Base-by-base conservation (phyloP, 73 alveolate genomes). In the Paramecium biaurelia region DNA sequence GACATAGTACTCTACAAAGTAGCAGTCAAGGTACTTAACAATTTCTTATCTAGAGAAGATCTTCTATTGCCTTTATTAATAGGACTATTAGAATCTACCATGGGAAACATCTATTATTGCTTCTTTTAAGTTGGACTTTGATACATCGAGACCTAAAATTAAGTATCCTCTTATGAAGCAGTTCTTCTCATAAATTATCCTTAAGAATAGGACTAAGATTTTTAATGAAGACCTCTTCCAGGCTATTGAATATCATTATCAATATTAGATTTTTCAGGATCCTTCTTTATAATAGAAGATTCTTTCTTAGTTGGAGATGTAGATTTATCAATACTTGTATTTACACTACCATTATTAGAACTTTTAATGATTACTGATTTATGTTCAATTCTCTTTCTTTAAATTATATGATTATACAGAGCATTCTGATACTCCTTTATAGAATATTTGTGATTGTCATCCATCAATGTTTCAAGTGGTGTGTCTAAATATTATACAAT, bases 381-480 rank as follows among this genome's bases (percentile, higher is more conserved):
- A 1, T 79, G 35, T 34, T 79, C 90, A 9, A 21, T 4, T 20
- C 24, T 72, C 58, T 37, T 72, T 10, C 11, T 72, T 37, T 72
- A 0, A 34, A 20, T 15, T 28, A 72, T 72, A 38, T 5, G 86
- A 72, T 15, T 72, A n/a, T 72, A 72, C 20, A 72, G 32, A 37
- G 76, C 57, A 18, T 92, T 88, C 92, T 97, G 47, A 82, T 96
- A 96, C 28, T 96, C 98, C 45, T 95, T 93, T 42, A 94, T 92
- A 0, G 97, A 88, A 92, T 92, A 96, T 41, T 96, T 96, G 14
- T 85, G 92, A 82, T 95, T 94, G 82, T 96, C 99, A 85, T 96
- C 98, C 92, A 96, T 87, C 7, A 97, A 92, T 11, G 96, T 96
- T 20, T 72, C 93, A 85, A 96, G 92, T 57, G 85, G 76, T 18